A percentile compares a stretch with the other conserved stretches of the same genome.
phyloP scores from a whole-genome alignment of 148 eudicot genomes.

The Beta vulgaris region DNA sequence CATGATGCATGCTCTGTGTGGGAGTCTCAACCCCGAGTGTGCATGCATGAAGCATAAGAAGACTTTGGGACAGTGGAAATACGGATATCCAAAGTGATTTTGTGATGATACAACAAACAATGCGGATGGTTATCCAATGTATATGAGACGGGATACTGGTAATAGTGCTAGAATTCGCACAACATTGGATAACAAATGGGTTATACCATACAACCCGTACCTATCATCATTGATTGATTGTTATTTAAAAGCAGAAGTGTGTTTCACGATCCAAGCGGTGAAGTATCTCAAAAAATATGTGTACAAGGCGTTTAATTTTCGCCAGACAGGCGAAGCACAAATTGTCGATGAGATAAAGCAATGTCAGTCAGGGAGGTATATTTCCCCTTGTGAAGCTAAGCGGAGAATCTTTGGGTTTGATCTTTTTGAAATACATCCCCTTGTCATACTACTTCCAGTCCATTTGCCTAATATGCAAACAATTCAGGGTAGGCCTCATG shows the following conservation, averaged over 20 bases:
- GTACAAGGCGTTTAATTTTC: no score
- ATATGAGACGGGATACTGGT: not conserved
- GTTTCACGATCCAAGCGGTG: not conserved
- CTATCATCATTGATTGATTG: not conserved
- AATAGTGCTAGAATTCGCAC: not conserved
- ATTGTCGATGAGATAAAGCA: conserved; percentile 8
- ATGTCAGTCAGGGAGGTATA: conserved; percentile 11
- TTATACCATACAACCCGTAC: conserved; percentile 10
- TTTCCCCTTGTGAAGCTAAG: not conserved
- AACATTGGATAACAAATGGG: not conserved
- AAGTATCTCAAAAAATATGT: no score
- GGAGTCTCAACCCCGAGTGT: not conserved
- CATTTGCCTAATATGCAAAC: not conserved
- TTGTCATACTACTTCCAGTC: not conserved
- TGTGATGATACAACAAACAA: not conserved
- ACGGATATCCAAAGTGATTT: not conserved
- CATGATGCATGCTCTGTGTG: conserved; percentile 14
- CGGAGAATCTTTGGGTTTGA: conserved; percentile 12
- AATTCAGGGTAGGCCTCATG: not conserved
- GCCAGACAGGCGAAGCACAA: no score
- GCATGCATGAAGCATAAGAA: not conserved
- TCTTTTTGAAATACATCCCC: not conserved
- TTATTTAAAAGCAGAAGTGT: not conserved
- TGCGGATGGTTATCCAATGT: not conserved
- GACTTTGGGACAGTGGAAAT: not conserved